A percentile compares a stretch with the other conserved stretches of the same genome.
Evolutionary conservation across 352 stramenopile genomes (phyloP).

Genomic region (Phytophthora sp.): DNA sequence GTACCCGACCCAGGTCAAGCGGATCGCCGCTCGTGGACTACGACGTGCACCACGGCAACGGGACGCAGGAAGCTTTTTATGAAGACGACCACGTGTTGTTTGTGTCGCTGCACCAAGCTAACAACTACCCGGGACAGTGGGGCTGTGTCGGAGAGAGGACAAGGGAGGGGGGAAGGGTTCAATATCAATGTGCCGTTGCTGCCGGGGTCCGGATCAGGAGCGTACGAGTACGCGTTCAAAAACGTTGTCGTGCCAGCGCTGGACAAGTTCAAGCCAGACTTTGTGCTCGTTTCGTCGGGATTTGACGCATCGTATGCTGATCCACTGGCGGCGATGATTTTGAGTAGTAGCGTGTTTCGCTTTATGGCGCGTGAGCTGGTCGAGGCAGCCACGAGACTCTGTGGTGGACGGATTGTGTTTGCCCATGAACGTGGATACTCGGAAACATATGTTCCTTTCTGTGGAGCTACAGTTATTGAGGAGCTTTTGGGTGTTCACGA

Average conservation of each 20-base stretch:
- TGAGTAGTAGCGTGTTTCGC: constrained; percentile 75
- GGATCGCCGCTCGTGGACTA: constrained; percentile 95
- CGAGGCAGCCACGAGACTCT: constrained; percentile 42
- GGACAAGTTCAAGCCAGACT: constrained; percentile 72
- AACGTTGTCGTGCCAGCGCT: constrained; percentile 74
- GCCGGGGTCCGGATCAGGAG: constrained; percentile 69
- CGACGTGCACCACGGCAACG: constrained; percentile 97
- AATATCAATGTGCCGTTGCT: constrained; percentile 91
- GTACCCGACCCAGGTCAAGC: constrained; percentile 78
- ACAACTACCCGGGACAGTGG: constrained; percentile 85
- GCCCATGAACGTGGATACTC: constrained; percentile 87
- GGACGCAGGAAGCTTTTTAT: constrained; percentile 92
- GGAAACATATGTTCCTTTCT: constrained; percentile 92
- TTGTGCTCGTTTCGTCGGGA: constrained; percentile 78
- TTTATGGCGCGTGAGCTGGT: constrained; percentile 72
- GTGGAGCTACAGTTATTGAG: constrained; percentile 83
- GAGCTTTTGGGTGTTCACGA: constrained; percentile 59
- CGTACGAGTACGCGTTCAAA: constrained; percentile 77
- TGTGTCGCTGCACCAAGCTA: constrained; percentile 80
- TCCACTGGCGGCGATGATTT: constrained; percentile 84
- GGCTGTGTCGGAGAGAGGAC: constrained; percentile 41
- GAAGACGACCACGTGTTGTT: constrained; percentile 78
- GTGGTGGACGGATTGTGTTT: constrained; percentile 69
- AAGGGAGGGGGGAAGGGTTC: constrained; percentile 43
- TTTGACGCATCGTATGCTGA: constrained; percentile 87